These are phyloP conservation scores for Pisolithus sp. DNA, from an alignment of 768 basidiomycete species.

Conservation along the genomic window DNA sequence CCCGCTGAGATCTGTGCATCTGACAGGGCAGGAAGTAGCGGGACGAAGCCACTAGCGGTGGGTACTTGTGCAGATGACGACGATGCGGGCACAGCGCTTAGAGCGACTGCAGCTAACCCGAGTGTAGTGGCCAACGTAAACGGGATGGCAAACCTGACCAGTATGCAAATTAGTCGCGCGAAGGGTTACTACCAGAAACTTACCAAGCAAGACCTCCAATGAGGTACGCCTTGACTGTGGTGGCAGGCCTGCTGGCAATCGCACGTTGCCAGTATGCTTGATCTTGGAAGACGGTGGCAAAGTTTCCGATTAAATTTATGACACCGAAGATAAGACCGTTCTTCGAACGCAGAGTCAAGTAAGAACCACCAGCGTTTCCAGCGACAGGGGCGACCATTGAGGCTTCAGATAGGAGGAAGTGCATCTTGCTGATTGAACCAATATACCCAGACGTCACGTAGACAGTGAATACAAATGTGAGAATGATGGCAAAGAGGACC, in stretches of 20 bases:
- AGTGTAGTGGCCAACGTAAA: conserved; percentile 84
- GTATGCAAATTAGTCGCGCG: neutral
- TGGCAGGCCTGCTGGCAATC: conserved; percentile 77
- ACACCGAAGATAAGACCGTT: conserved; percentile 78
- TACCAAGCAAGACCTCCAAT: conserved; percentile 86
- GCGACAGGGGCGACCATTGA: conserved; percentile 51
- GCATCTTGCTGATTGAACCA: conserved; percentile 73
- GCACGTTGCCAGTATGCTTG: conserved; percentile 91
- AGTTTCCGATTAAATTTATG: conserved; percentile 85
- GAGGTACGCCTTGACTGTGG: conserved; percentile 87
- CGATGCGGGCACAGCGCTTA: conserved; percentile 39
- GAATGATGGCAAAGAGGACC: conserved; percentile 82
- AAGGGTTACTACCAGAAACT: conserved; percentile 7
- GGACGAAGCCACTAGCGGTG: conserved; percentile 45
- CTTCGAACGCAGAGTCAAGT: conserved; percentile 74
- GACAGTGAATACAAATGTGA: conserved; percentile 70
- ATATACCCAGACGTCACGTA: conserved; percentile 78
- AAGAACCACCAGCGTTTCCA: conserved; percentile 83
- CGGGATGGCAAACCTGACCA: conserved; percentile 70
- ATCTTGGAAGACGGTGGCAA: conserved; percentile 56
- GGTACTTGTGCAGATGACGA: conserved; percentile 29
- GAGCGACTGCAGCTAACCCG: conserved; percentile 82
- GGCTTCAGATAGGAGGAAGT: conserved; percentile 63
- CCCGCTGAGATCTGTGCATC: conserved; percentile 79
- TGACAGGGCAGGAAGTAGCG: conserved; percentile 37